Base-by-base conservation (phyloP, 75 land plant species). In the Cupressus sempervirens region DNA sequence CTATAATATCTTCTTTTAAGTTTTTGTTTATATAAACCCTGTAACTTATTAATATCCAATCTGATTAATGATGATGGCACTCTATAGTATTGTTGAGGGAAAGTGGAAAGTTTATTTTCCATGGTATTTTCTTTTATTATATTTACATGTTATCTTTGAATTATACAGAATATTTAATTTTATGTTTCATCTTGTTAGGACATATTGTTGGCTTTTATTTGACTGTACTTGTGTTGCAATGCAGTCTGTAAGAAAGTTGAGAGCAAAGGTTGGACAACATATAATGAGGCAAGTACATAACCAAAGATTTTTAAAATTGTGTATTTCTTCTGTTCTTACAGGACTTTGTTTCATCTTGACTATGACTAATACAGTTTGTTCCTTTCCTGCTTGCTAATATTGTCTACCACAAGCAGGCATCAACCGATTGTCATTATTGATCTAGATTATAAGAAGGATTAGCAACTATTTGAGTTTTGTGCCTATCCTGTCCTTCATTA, bases 191-290 rank as follows among this genome's bases (percentile, higher is more conserved):
- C 73, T 30, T 70, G 34, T 45, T 43, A 79, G 29, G 45, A 43
- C 45, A 58, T 43, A 32, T 46, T 79, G 48, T 79, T 79, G 81
- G 81, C 7, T n/a, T 79, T 79, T 43, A 34, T 16, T 14, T 84
- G 26, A 43, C 34, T 84, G 23, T 10, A 11, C 18, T 84, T 26
- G 26, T 15, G 7, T 70, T 84, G 70, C 35, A 70, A 70, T 86
- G 35, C 88, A 95, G 97, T 95, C 16, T 94, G 96, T 72, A 93
- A 95, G 88, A 95, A 95, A 86, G 97, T 95, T 80, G 96, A 95
- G 88, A 92, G 94, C 89, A 95, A 94, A 84, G 96, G 96, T 35
- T 89, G 93, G 84, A 95, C 97, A 26, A 95, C 97, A 14, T 95
- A 95, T 48, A 95, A 95, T 84, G 97, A 95, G 94, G 97, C 93